phyloP scores from a whole-genome alignment of 441 rosid species.

The Populus hybrid region DNA sequence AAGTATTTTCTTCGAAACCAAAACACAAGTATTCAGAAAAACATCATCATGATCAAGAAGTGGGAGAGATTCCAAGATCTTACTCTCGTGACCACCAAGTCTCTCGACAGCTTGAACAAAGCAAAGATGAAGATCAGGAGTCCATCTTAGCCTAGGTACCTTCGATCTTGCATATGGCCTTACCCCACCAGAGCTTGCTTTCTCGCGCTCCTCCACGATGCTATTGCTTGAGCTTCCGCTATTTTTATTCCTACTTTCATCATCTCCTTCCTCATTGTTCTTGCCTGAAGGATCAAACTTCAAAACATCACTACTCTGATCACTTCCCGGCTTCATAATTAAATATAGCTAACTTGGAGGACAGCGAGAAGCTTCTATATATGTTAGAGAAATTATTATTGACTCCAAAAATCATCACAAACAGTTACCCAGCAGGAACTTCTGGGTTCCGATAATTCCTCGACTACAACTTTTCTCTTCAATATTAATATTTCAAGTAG shows the following conservation, averaged over 20 bases:
- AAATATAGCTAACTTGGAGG: background rate
- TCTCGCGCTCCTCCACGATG: slow-evolving; percentile 32
- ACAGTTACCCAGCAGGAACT: background rate
- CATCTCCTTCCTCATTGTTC: slow-evolving; percentile 21
- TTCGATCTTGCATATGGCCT: slow-evolving; percentile 36
- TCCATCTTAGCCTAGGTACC: slow-evolving; percentile 43
- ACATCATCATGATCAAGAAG: background rate
- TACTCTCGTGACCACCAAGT: slow-evolving; percentile 45
- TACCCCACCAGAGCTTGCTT: slow-evolving; percentile 23
- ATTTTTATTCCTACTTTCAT: slow-evolving; percentile 26
- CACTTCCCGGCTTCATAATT: background rate
- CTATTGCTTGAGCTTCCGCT: slow-evolving; percentile 41
- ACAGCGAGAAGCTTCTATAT: background rate
- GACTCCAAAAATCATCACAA: background rate
- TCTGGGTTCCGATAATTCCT: background rate
- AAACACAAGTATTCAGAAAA: background rate
- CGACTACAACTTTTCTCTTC: background rate
- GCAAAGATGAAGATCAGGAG: slow-evolving; percentile 40
- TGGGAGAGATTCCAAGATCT: slow-evolving; percentile 5
- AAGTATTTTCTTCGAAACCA: background rate
- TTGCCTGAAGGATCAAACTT: background rate
- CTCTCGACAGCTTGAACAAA: slow-evolving; percentile 38
- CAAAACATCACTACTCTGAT: slow-evolving; percentile 1
- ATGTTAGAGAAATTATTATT: background rate
- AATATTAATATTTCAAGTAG: background rate